Evolutionary conservation across 768 basidiomycete genomes (phyloP).

Genomic region (Floccularia luteovirens): DNA sequence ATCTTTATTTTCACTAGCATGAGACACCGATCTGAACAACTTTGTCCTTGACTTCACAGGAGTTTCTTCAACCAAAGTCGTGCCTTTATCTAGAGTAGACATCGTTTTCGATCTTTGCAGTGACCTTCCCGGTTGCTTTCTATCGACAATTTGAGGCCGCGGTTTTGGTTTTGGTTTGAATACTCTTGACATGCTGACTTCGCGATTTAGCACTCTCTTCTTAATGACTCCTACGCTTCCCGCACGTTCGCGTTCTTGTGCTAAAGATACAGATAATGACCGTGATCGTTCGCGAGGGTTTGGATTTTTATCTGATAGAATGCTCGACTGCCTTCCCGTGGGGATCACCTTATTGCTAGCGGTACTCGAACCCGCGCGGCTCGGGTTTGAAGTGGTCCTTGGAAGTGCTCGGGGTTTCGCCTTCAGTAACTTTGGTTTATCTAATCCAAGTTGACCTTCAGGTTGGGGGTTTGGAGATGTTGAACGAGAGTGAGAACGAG

Average conservation of each 20-base stretch:
- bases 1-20: constrained; percentile 4
- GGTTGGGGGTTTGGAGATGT: no score
- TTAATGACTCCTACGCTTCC: constrained; percentile 26
- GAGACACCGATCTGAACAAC: constrained; percentile 9
- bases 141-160: constrained; percentile 9
- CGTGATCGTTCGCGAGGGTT: constrained; percentile 36
- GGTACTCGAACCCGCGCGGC: constrained; percentile 15
- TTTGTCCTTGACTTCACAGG: constrained; percentile 26
- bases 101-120: constrained; percentile 7
- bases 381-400: constrained; percentile 4
- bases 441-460: no score
- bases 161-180: constrained; percentile 45
- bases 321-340: constrained; percentile 5
- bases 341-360: constrained; percentile 7
- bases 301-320: constrained; percentile 9
- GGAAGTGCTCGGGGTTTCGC: background rate
- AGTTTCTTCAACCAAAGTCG: constrained; percentile 48
- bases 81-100: constrained; percentile 19
- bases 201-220: constrained; percentile 53
- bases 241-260: constrained; percentile 33
- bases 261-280: constrained; percentile 65
- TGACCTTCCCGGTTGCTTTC: constrained; percentile 7
- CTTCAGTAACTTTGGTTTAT: background rate
- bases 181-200: constrained; percentile 70
- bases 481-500: constrained; percentile 25